Evolutionary conservation across 441 rosid species (phyloP), one percentile per base, ranked within the genome.

Genomic region (Breynia disticha): DNA sequence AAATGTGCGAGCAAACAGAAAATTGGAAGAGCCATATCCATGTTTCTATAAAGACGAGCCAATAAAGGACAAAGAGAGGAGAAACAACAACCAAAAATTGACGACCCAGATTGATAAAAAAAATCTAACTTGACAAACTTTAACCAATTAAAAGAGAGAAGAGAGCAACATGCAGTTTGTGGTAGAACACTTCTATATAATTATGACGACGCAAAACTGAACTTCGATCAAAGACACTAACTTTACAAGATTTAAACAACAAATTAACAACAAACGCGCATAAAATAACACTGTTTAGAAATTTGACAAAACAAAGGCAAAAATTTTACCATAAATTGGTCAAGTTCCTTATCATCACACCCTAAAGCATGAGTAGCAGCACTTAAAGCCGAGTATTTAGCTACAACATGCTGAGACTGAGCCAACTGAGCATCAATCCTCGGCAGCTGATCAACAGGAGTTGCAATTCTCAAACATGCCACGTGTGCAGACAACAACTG

Each of bases 361-460:
- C 70, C 87, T 69, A 87, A 48, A 52, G 78, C 87, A n/a, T 80
- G 96, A 49, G 52, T 56, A 24, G 61, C 79, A 38, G 71, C 75
- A 13, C 84, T 77, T 46, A 87, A 63, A 44, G 82, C 73, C 8
- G 99, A 87, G 86, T 90, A 94, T 73, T 94, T 94, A 10, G 82
- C 73, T 19, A 87, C 91, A 16, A 94, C 97, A 32, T 89, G 75
- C 73, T 87, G 97, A 17, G 99, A 89, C 84, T 94, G 95, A 12
- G 89, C 94, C 15, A 94, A 80, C 79, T 94, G 99, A 0, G 97
- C 94, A 55, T 89, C 99, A 51, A 94, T 94, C 68, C 96, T 80
- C 22, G 97, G 99, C 54, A 93, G 56, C 73, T 93, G 99, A 71
- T 93, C 97, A 7, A 93, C 99, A 44, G 99, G 99, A 46, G 99